These are phyloP conservation scores for Botrytis galanthina DNA, from an alignment of 2,329 filamentous ascomycete genomes.

Conservation along the genomic window DNA sequence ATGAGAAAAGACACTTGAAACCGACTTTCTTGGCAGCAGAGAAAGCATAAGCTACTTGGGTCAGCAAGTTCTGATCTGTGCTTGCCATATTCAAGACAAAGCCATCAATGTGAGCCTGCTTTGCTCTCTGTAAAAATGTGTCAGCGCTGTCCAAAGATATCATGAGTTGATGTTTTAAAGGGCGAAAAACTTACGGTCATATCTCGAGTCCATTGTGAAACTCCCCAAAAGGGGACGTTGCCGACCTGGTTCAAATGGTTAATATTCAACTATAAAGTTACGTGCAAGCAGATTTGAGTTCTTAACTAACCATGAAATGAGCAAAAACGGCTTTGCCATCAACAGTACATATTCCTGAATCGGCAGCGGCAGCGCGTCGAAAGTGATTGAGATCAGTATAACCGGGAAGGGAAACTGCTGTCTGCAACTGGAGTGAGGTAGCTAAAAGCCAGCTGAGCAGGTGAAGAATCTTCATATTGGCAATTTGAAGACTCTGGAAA, in stretches of 20 bases:
- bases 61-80: not conserved
- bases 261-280: not conserved
- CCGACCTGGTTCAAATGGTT: not conserved
- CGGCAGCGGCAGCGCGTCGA: not conserved
- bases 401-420: not conserved
- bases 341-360: not conserved
- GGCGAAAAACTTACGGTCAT: not conserved
- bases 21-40: not conserved
- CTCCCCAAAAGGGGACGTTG: not conserved
- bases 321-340: constrained; percentile 2
- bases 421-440: not conserved
- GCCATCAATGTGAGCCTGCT: not conserved
- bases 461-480: not conserved
- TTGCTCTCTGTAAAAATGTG: not conserved
- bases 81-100: not conserved
- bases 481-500: not conserved
- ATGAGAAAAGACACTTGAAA: constrained; percentile 3
- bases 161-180: not conserved
- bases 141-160: not conserved
- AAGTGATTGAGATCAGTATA: not conserved
- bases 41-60: not conserved
- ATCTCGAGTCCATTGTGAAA: not conserved
- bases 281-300: not conserved
- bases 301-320: constrained; percentile 5
- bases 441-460: not conserved